phyloP scores from a whole-genome alignment of 2,329 filamentous ascomycete species.

The Fusarium sp. region DNA sequence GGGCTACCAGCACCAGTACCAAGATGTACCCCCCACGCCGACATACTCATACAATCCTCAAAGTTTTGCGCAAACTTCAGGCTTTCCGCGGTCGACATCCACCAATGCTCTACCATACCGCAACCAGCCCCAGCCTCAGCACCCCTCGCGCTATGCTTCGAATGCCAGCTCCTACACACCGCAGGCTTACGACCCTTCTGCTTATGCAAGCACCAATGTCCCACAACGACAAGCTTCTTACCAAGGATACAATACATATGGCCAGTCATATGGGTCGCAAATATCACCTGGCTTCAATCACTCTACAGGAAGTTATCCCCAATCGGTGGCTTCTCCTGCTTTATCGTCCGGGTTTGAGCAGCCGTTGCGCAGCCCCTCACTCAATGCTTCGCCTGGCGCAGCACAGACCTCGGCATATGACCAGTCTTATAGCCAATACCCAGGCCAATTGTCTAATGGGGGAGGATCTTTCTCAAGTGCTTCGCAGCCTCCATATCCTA shows the following conservation, averaged over 20 bases:
- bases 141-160: constrained; percentile 50
- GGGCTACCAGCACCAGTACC: constrained; percentile 62
- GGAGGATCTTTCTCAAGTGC: constrained; percentile 46
- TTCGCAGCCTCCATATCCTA: constrained; percentile 60
- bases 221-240: constrained; percentile 63
- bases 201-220: constrained; percentile 58
- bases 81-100: constrained; percentile 57
- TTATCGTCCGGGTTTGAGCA: constrained; percentile 52
- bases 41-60: constrained; percentile 75
- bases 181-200: constrained; percentile 66
- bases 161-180: constrained; percentile 57
- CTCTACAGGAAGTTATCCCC: constrained; percentile 43
- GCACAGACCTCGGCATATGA: constrained; percentile 48
- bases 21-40: constrained; percentile 56
- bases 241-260: constrained; percentile 56
- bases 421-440: constrained; percentile 49
- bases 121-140: constrained; percentile 47
- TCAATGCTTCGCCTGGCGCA: constrained; percentile 39
- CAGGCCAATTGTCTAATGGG: constrained; percentile 51
- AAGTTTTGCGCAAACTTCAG: constrained; percentile 57
- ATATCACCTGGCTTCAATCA: constrained; percentile 48
- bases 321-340: constrained; percentile 41
- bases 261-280: constrained; percentile 52
- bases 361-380: constrained; percentile 49
- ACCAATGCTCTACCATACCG: constrained; percentile 60